Conservation (phyloP, 2,329 filamentous ascomycete genomes). For the Monascus ruber region DNA sequence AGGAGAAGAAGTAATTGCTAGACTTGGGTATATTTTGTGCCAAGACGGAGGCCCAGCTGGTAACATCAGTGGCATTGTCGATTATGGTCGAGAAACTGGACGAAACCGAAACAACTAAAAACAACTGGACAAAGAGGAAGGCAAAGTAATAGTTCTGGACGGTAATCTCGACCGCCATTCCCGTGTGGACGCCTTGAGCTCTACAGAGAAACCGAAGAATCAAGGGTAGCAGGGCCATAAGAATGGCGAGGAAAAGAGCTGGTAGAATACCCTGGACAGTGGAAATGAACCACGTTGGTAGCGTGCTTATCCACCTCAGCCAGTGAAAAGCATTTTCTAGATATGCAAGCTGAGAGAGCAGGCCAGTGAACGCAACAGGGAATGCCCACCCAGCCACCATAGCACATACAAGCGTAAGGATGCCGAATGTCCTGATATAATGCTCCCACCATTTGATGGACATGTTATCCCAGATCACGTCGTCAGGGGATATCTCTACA, state of each 20-base stretch:
- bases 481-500: constrained; percentile 85
- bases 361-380: constrained; percentile 77
- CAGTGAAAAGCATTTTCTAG: constrained; percentile 56
- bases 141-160: constrained; percentile 88
- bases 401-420: constrained; percentile 53
- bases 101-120: constrained; percentile 81
- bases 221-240: constrained; percentile 71
- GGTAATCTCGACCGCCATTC: constrained; percentile 64
- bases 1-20: constrained; percentile 96
- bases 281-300: constrained; percentile 51
- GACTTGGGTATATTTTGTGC: constrained; percentile 72
- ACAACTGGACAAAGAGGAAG: constrained; percentile 90
- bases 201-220: constrained; percentile 62
- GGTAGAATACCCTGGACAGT: constrained; percentile 80
- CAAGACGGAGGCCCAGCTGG: constrained; percentile 60
- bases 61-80: constrained; percentile 51
- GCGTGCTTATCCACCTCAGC: constrained; percentile 56
- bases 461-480: constrained; percentile 97
- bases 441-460: constrained; percentile 88
- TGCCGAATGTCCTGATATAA: constrained; percentile 59
- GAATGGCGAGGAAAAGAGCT: constrained; percentile 59
- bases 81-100: constrained; percentile 60
- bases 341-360: constrained; percentile 63
- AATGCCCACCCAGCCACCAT: constrained; percentile 86
- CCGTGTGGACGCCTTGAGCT: constrained; percentile 71